Evolutionary conservation across 805 yeast genomes (phyloP), one percentile per base, ranked within the genome.

Genomic region (Wickerhamomyces strasburgensis): DNA sequence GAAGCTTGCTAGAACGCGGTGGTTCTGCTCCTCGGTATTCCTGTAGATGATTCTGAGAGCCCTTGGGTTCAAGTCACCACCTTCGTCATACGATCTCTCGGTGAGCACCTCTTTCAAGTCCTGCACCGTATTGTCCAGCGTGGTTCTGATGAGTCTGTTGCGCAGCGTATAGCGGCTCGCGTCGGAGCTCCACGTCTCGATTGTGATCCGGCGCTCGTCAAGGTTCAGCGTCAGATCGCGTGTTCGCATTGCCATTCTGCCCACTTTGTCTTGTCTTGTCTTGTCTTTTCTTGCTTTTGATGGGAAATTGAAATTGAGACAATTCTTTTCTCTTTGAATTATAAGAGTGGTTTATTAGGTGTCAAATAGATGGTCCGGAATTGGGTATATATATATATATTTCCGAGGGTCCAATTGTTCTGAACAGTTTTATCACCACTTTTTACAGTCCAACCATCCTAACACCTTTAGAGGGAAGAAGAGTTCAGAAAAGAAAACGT

Each of bases 31-130:
- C 29, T 52, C 52, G 2, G 31, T 39, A 25, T 33, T 21, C 16
- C 39, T 31, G 29, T 39, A 44, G 8, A 28, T 42, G 3, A 47
- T 17, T 16, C 34, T 42, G 14, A 54, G 14, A 2, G 44, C 31
- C 11, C 39, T 15, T 11, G 58, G 51, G 18, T 43, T 49, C 26
- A 53, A 34, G 1, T 25, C 24, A 1, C 50, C 51, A 3, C 43
- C 46, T 3, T 19, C 34, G 2, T 34, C 31, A 7, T 26, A 21
- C 4, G 57, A 51, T 14, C 57, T 34, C 9, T 39, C 33, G 8
- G 48, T 29, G 5, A 54, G 37, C 5, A 46, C 38, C 29, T 54
- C 57, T 17, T 50, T 46, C 9, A 54, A 14, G 29, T 54, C 59
- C 28, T 42, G 45, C 1, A 54, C 43, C 1, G 57, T 52, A 32